phyloP scores from a whole-genome alignment of 176 grass and related monocot genomes.

The Echinochloa phyllopogon region DNA sequence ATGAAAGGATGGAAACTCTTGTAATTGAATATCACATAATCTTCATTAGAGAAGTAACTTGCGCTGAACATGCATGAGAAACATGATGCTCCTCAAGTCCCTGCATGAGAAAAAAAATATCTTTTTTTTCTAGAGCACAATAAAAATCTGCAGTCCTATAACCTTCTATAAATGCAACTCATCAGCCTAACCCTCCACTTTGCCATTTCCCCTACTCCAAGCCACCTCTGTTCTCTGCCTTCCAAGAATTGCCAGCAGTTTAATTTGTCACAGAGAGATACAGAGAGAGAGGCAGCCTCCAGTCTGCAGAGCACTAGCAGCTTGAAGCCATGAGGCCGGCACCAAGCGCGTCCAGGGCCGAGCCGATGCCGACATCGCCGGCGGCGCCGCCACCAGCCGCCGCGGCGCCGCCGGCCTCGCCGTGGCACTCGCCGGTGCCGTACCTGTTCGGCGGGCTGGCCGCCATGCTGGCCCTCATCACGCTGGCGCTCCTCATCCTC shows the following conservation, averaged over 20 bases:
- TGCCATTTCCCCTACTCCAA: constrained; percentile 42
- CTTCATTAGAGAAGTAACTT: not conserved
- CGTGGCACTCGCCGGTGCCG: constrained; percentile 73
- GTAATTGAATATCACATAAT: not conserved
- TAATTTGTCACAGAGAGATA: not conserved
- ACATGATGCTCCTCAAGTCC: not conserved
- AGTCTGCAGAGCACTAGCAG: not conserved
- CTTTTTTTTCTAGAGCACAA: not conserved
- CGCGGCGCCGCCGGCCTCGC: not conserved
- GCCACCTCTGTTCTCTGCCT: not conserved
- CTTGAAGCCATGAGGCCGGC: constrained; percentile 19
- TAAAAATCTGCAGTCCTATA: not conserved
- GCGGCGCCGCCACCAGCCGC: not conserved
- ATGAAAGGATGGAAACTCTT: not conserved
- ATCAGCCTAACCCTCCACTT: not conserved
- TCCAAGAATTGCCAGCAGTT: constrained; percentile 11
- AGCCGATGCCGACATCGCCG: not conserved
- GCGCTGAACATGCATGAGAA: not conserved
- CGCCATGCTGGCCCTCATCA: constrained; percentile 70
- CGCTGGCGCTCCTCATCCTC: constrained; percentile 75
- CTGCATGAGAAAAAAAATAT: not conserved
- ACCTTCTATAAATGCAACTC: constrained; percentile 32
- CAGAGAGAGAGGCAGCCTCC: not conserved
- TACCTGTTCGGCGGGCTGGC: constrained; percentile 76
- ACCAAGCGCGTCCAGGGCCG: not conserved